phyloP scores from a whole-genome alignment of 2,329 filamentous ascomycete genomes.

The Sporothrix curviconia region DNA sequence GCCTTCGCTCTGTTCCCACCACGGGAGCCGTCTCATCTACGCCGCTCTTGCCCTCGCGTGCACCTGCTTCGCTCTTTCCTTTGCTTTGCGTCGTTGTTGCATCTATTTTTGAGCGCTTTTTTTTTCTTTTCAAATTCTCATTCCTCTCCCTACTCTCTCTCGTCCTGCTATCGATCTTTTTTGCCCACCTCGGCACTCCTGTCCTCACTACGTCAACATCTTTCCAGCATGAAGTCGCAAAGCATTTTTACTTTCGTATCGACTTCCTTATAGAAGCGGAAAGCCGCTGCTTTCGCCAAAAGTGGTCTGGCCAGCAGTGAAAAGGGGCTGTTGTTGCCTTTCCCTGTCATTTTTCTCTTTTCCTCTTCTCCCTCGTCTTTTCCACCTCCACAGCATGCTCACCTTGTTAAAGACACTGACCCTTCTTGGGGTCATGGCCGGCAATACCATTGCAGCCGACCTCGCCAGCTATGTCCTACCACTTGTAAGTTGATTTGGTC shows the following conservation, averaged over 20 bases:
- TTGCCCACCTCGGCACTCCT: neutral
- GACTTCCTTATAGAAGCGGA: neutral
- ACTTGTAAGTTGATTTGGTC: conserved; percentile 13
- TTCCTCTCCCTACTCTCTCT: neutral
- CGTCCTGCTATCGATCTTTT: neutral
- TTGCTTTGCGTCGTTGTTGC: neutral
- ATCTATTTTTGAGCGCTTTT: neutral
- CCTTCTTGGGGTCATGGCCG: conserved; percentile 1
- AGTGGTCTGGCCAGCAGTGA: neutral
- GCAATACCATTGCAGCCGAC: conserved; percentile 17
- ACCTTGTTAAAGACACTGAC: neutral
- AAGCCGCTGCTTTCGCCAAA: neutral
- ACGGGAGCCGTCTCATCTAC: neutral
- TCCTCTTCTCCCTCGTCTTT: neutral
- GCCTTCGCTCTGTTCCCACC: neutral
- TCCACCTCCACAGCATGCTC: neutral
- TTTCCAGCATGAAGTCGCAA: neutral
- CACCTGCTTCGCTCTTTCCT: neutral
- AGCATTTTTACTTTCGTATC: neutral
- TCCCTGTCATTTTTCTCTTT: neutral
- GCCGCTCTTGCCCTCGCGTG: neutral
- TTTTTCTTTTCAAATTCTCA: neutral
- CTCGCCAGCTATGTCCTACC: conserved; percentile 31
- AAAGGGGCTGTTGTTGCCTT: neutral
- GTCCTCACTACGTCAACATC: neutral